phyloP scores from a whole-genome alignment of 768 basidiomycete genomes.

The Leccinum variicolor region DNA sequence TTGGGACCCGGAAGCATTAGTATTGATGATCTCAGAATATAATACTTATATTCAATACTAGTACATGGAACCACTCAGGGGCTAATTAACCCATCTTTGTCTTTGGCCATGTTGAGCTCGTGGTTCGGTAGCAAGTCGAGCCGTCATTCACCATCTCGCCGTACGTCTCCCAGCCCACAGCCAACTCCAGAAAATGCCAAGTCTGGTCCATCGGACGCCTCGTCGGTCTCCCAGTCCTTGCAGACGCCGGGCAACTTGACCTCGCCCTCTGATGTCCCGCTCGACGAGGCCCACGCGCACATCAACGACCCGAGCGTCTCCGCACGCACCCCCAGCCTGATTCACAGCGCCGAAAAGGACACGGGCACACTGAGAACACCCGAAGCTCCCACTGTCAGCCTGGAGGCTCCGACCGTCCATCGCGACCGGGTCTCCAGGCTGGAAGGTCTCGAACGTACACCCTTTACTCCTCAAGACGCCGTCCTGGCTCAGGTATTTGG shows the following conservation, averaged over 20 bases:
- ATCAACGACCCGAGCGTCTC: conserved; percentile 26
- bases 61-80: no score
- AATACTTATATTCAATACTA: no score
- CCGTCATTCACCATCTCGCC: conserved; percentile 15
- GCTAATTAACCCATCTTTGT: no score
- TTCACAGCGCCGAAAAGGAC: conserved; percentile 16
- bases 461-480: conserved; percentile 59
- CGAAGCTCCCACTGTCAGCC: conserved; percentile 4
- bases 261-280: conserved; percentile 19
- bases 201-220: conserved; percentile 8
- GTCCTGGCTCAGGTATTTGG: conserved; percentile 45
- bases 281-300: conserved; percentile 22
- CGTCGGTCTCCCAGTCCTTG: conserved; percentile 16
- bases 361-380: conserved; percentile 9
- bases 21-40: no score
- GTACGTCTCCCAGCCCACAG: conserved; percentile 1
- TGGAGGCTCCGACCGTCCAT: conserved; percentile 1
- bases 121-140: conserved; percentile 32
- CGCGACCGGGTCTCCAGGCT: not conserved
- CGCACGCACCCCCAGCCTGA: conserved; percentile 14
- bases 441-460: not conserved
- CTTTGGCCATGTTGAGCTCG: conserved; percentile 28
- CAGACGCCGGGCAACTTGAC: conserved; percentile 11
- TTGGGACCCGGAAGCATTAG: no score
- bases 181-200: not conserved